These are phyloP conservation scores for Daldinia decipiens DNA, from an alignment of 495 filamentous ascomycete species.

Conservation along the genomic window DNA sequence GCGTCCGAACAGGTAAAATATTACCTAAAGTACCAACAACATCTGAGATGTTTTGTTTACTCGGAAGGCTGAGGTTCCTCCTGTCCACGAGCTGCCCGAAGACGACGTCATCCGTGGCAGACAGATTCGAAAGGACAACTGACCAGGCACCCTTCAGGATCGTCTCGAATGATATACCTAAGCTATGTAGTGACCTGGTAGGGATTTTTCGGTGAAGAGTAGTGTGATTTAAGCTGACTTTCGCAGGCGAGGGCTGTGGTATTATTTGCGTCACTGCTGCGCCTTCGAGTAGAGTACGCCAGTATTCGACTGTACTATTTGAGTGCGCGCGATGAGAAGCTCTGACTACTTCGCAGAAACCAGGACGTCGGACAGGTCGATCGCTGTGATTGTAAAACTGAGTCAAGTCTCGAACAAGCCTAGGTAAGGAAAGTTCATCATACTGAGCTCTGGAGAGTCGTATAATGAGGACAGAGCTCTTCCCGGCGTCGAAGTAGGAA, in stretches of 20 bases:
- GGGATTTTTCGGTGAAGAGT: constrained; percentile 52
- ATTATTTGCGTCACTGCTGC: constrained; percentile 56
- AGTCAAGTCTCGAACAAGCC: constrained; percentile 57
- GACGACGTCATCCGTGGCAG: constrained; percentile 55
- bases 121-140: constrained; percentile 51
- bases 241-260: constrained; percentile 51
- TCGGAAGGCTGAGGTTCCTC: constrained; percentile 47
- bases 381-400: constrained; percentile 53
- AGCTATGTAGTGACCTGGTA: constrained; percentile 47
- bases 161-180: constrained; percentile 52
- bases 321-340: constrained; percentile 48
- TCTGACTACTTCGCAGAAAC: constrained; percentile 58
- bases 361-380: constrained; percentile 47
- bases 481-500: constrained; percentile 57
- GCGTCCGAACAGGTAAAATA: constrained; percentile 56
- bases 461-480: constrained; percentile 57
- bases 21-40: constrained; percentile 59
- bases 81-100: constrained; percentile 59
- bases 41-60: constrained; percentile 51
- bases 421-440: constrained; percentile 54
- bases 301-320: constrained; percentile 54
- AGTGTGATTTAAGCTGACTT: constrained; percentile 48
- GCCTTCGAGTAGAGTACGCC: constrained; percentile 55
- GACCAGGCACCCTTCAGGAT: constrained; percentile 61
- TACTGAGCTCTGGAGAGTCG: constrained; percentile 60